Evolutionary conservation across 208 protist genomes (phyloP).

Genomic region (Herpetomonas samuelpessoai): DNA sequence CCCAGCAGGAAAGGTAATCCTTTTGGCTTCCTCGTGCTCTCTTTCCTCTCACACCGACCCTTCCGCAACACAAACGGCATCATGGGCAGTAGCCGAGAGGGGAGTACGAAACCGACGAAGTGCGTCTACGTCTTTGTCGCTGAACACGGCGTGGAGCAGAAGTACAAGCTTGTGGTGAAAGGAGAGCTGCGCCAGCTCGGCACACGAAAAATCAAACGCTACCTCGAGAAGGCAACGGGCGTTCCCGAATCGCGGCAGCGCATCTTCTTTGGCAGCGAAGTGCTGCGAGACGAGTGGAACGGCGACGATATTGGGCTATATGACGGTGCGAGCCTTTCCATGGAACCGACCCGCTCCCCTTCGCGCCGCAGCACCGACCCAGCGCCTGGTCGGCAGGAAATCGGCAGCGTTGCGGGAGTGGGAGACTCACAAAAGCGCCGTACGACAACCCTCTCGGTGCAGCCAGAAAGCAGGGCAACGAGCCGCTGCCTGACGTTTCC

Average conservation of each 20-base stretch:
- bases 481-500: neutral
- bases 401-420: too few species aligned
- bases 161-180: conserved; percentile 83
- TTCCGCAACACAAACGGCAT: too few species aligned
- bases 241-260: conserved; percentile 37
- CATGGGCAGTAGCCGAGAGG: too few species aligned
- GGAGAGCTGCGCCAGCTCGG: conserved; percentile 52
- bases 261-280: conserved; percentile 44
- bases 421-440: too few species aligned
- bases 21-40: too few species aligned
- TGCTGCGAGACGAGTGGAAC: conserved; percentile 26
- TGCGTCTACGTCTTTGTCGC: conserved; percentile 67
- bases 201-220: conserved; percentile 55
- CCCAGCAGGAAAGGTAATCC: too few species aligned
- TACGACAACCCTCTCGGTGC: neutral
- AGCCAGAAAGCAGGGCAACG: neutral
- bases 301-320: conserved; percentile 53
- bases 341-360: conserved; percentile 20
- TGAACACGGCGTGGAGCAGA: conserved; percentile 64
- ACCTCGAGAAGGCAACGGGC: conserved; percentile 62
- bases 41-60: too few species aligned
- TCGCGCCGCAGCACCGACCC: neutral
- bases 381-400: neutral
- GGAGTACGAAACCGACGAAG: conserved; percentile 3
- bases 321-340: conserved; percentile 47